phyloP scores from a whole-genome alignment of 768 basidiomycete species.

The Kwoniella shandongensis region DNA sequence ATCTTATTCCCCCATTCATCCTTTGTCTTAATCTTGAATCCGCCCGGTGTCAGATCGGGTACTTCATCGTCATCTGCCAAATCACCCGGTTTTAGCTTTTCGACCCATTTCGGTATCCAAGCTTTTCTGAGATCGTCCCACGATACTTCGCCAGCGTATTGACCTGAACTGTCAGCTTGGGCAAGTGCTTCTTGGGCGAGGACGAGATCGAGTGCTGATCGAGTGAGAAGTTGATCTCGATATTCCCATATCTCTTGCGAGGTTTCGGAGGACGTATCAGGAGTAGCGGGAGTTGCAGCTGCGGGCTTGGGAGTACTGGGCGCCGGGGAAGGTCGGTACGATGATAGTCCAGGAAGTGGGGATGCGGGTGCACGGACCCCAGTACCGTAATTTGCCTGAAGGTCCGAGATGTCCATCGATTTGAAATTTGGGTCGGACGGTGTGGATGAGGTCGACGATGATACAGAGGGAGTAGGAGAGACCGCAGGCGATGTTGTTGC shows the following conservation, averaged over 20 bases:
- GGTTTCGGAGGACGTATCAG: not conserved
- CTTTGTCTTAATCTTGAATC: slow-evolving; percentile 28
- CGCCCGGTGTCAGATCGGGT: slow-evolving; percentile 35
- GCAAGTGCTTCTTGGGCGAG: slow-evolving; percentile 29
- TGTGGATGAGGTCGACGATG: not conserved
- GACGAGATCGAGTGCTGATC: slow-evolving; percentile 39
- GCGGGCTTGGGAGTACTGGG: slow-evolving; percentile 6
- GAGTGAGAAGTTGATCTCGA: slow-evolving; percentile 36
- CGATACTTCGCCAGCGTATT: slow-evolving; percentile 40
- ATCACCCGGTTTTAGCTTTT: slow-evolving; percentile 31
- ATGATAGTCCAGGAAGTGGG: slow-evolving; percentile 11
- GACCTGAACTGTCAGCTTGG: slow-evolving; percentile 36
- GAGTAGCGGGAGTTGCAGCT: not conserved
- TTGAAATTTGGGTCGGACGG: slow-evolving; percentile 3
- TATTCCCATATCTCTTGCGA: slow-evolving; percentile 38
- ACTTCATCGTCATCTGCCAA: slow-evolving; percentile 41
- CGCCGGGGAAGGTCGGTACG: slow-evolving; percentile 4
- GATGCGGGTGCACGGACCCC: not conserved
- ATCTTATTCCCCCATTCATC: slow-evolving; percentile 48
- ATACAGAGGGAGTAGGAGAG: not conserved
- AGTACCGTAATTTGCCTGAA: slow-evolving; percentile 7
- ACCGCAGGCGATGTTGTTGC: not conserved
- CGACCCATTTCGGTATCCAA: slow-evolving; percentile 43
- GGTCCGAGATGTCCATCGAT: not conserved
- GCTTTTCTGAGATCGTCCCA: slow-evolving; percentile 42